These are phyloP conservation scores for Chlamydomonas sphaeroides DNA, from an alignment of 139 green algal genomes.

Conservation along the genomic window DNA sequence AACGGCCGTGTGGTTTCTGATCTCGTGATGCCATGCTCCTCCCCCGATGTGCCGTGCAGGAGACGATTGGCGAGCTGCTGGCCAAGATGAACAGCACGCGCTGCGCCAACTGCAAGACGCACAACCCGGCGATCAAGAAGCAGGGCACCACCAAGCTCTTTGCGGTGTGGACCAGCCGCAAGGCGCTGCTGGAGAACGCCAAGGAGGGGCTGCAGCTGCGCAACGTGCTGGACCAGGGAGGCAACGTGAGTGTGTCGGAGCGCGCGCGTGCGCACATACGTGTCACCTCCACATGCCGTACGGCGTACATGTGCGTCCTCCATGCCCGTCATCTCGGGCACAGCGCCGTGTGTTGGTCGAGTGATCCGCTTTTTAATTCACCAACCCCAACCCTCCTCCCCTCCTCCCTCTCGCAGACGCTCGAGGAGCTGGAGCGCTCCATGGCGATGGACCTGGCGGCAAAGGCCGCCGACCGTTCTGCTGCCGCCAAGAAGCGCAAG, in stretches of 20 bases:
- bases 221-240: slow-evolving; percentile 30
- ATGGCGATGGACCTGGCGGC: background rate
- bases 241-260: background rate
- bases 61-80: slow-evolving; percentile 74
- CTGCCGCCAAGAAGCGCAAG: slow-evolving; percentile 3
- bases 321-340: no score
- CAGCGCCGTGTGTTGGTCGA: no score
- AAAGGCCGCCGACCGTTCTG: slow-evolving; percentile 5
- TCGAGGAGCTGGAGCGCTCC: background rate
- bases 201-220: slow-evolving; percentile 40
- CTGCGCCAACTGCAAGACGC: slow-evolving; percentile 87
- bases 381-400: no score
- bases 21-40: no score
- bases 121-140: slow-evolving; percentile 62
- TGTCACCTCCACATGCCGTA: no score
- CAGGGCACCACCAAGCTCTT: slow-evolving; percentile 65
- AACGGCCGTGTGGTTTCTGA: no score
- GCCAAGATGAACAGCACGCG: slow-evolving; percentile 48
- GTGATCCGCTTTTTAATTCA: no score
- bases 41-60: slow-evolving; percentile 51
- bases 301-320: no score
- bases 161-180: slow-evolving; percentile 54
- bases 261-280: no score
- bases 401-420: no score
- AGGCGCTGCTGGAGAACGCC: slow-evolving; percentile 57